Conservation (phyloP, 495 filamentous ascomycete genomes). For the Xanthoparmelia taractica region DNA sequence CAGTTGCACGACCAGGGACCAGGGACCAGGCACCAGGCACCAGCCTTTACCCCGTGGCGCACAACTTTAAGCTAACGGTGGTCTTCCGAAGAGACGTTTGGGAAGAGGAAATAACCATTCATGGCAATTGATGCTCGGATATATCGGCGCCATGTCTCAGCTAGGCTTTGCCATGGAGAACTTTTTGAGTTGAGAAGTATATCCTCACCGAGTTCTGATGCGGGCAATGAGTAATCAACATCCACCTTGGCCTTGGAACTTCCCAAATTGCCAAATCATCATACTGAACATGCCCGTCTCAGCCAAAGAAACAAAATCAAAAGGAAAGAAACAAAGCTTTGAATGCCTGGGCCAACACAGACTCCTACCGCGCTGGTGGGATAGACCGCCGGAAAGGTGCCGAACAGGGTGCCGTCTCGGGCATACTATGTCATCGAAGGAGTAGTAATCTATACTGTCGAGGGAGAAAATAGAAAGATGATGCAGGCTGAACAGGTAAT, state of each 20-base stretch:
- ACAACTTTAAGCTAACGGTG: not conserved
- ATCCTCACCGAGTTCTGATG: not conserved
- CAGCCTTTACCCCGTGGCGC: not conserved
- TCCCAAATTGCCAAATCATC: not conserved
- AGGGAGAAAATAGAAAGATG: not conserved
- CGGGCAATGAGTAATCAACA: not conserved
- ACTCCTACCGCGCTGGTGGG: not conserved
- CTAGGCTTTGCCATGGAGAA: not conserved
- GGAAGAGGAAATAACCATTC: not conserved
- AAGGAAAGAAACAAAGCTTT: not conserved
- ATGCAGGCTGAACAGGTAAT: not conserved
- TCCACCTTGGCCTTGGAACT: not conserved
- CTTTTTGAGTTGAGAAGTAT: not conserved
- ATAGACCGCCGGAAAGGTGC: too few species aligned
- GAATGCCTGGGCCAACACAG: not conserved
- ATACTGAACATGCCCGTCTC: not conserved
- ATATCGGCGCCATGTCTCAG: not conserved
- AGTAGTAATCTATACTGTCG: not conserved
- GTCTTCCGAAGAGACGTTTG: not conserved
- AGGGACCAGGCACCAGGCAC: too few species aligned
- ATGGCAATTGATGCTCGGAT: not conserved
- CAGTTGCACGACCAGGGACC: not conserved
- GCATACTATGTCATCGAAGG: not conserved
- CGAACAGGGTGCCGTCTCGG: not conserved
- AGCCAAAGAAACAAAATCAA: not conserved